Conservation (phyloP, 805 yeast species). For the Torulaspora maleeae region DNA sequence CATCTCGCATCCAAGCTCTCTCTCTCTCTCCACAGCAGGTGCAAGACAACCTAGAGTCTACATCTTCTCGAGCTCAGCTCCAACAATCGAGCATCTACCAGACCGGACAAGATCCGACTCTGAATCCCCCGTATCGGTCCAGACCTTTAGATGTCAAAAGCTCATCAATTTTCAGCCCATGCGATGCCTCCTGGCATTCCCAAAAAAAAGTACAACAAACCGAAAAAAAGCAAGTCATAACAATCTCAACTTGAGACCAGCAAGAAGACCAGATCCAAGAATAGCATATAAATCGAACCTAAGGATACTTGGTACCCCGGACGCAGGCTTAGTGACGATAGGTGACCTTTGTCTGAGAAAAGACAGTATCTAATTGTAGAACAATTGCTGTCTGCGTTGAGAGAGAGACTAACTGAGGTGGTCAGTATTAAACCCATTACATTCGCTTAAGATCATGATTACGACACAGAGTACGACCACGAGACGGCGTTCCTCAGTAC, state of each 20-base stretch:
- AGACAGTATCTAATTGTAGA: background rate
- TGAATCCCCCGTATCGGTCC: background rate
- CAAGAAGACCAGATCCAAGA: slow-evolving; percentile 1
- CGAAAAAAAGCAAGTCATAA: slow-evolving; percentile 6
- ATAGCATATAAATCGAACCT: background rate
- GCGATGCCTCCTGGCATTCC: background rate
- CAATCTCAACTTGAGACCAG: slow-evolving; percentile 2
- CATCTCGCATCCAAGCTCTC: too few relatives aligned
- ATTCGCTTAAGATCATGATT: slow-evolving; percentile 10
- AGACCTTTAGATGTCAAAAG: background rate
- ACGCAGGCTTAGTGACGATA: background rate
- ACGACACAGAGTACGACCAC: slow-evolving; percentile 14
- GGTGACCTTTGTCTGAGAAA: too few relatives aligned
- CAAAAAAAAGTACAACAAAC: background rate
- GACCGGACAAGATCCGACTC: too few relatives aligned
- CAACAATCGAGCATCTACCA: too few relatives aligned
- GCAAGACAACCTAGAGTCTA: too few relatives aligned
- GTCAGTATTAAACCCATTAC: background rate
- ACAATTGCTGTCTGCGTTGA: too few relatives aligned
- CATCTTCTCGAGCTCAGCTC: too few relatives aligned
- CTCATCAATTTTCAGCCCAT: background rate
- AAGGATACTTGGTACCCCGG: background rate
- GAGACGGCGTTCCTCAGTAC: slow-evolving; percentile 18
- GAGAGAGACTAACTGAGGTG: background rate
- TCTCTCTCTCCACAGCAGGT: too few relatives aligned